These are phyloP conservation scores for Phytophthora megakarya DNA, from an alignment of 352 stramenopile genomes.

Conservation along the genomic window DNA sequence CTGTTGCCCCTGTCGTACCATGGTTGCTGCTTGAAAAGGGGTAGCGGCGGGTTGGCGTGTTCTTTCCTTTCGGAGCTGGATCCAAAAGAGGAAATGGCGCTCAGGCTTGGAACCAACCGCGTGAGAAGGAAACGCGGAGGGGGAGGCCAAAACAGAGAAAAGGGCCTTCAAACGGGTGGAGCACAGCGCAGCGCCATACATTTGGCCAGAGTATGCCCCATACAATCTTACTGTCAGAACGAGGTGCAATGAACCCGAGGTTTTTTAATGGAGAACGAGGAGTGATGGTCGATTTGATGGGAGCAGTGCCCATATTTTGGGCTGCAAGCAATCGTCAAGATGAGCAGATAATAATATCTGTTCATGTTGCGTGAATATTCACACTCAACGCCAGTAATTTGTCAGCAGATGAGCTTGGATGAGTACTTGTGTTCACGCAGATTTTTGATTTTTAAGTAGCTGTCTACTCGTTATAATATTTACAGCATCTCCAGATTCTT, in stretches of 20 bases:
- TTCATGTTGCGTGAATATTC: too few species aligned
- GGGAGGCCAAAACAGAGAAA: slow-evolving; percentile 33
- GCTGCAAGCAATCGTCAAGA: background rate
- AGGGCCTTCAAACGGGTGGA: slow-evolving; percentile 61
- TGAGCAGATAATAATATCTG: too few species aligned
- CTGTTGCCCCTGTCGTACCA: slow-evolving; percentile 37
- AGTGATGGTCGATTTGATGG: slow-evolving; percentile 13
- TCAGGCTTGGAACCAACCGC: slow-evolving; percentile 20
- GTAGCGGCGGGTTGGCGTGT: slow-evolving; percentile 23
- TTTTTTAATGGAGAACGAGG: slow-evolving; percentile 32
- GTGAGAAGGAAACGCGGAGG: slow-evolving; percentile 16
- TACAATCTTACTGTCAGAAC: slow-evolving; percentile 44
- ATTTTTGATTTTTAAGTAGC: too few species aligned
- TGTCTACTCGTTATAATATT: too few species aligned
- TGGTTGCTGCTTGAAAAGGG: slow-evolving; percentile 49
- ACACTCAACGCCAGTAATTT: too few species aligned
- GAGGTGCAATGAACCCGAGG: slow-evolving; percentile 47
- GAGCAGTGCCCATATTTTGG: slow-evolving; percentile 3
- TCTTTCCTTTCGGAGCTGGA: slow-evolving; percentile 42
- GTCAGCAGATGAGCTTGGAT: too few species aligned
- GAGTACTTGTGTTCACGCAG: too few species aligned
- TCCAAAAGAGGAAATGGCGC: slow-evolving; percentile 70
- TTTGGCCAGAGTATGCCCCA: slow-evolving; percentile 33
- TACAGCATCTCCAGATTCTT: too few species aligned
- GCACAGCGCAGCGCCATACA: slow-evolving; percentile 35